phyloP scores from a whole-genome alignment of 169 alveolate genomes.

The Cryptosporidium ryanae region DNA sequence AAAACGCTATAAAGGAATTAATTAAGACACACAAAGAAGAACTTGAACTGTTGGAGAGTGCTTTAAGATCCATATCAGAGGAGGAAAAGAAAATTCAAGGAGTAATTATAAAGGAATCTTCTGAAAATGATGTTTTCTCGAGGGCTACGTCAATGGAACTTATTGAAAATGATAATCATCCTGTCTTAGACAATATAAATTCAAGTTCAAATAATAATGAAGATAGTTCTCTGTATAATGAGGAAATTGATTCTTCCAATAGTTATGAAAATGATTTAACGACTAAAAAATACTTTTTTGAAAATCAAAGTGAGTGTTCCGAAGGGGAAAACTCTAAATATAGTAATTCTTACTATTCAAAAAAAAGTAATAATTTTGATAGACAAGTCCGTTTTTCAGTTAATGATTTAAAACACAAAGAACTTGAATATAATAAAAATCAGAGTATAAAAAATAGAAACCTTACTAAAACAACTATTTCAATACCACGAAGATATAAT shows the following conservation, averaged over 20 bases:
- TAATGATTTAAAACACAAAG: neutral
- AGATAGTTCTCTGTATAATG: neutral
- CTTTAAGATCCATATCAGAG: constrained; percentile 39
- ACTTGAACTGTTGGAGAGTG: constrained; percentile 37
- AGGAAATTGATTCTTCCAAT: neutral
- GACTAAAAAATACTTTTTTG: neutral
- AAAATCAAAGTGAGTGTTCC: constrained; percentile 1
- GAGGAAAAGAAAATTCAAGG: constrained; percentile 44
- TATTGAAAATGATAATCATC: constrained; percentile 32
- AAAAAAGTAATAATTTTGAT: neutral
- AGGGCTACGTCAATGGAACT: constrained; percentile 54
- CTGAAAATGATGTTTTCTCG: neutral
- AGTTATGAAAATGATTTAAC: neutral
- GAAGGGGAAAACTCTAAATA: neutral
- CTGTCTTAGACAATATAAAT: neutral
- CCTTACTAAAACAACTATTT: neutral
- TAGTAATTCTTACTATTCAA: neutral
- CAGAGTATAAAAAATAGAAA: neutral
- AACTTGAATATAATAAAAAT: constrained; percentile 1
- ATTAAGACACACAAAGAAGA: constrained; percentile 43
- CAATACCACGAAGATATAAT: constrained; percentile 63
- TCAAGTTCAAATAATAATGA: neutral
- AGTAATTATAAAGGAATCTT: constrained; percentile 6
- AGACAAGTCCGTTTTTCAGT: constrained; percentile 54
- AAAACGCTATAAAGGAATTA: constrained; percentile 39